Evolutionary conservation across 148 eudicot species (phyloP).

Genomic region (Chenopodium album): DNA sequence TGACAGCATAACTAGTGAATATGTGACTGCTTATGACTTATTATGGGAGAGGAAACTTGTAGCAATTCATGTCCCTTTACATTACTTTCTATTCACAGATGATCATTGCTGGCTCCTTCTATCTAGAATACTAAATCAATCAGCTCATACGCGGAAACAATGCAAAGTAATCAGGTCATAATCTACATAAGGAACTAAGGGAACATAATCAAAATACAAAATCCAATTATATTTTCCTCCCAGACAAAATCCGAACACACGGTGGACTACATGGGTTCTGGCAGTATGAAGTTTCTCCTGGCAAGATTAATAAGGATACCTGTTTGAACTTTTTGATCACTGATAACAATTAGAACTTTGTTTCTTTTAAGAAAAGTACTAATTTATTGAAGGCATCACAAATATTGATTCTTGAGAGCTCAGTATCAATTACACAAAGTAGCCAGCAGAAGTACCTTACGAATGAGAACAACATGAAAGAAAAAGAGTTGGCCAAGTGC

Average conservation of each 20-base stretch:
- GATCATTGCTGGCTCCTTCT: background rate
- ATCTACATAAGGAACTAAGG: no score
- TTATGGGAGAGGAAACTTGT: background rate
- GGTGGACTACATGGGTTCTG: background rate
- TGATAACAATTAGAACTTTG: background rate
- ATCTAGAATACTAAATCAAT: background rate
- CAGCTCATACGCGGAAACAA: background rate
- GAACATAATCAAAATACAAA: background rate
- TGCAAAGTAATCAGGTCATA: background rate
- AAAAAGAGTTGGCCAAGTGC: slow-evolving; percentile 94
- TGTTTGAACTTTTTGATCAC: background rate
- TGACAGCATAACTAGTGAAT: background rate
- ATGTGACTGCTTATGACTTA: background rate
- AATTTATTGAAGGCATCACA: background rate
- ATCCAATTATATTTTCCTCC: background rate
- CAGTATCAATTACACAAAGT: background rate
- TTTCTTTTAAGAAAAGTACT: background rate
- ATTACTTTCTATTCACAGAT: background rate
- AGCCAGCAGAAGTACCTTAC: slow-evolving; percentile 55
- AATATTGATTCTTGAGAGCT: background rate
- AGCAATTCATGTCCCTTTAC: background rate
- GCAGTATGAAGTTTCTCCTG: background rate
- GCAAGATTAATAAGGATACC: background rate
- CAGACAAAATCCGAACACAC: background rate
- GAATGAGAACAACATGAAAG: slow-evolving; percentile 88